Evolutionary conservation across 768 basidiomycete genomes (phyloP), one percentile per base, ranked within the genome.

Genomic region (Hemileccinum impolitum): DNA sequence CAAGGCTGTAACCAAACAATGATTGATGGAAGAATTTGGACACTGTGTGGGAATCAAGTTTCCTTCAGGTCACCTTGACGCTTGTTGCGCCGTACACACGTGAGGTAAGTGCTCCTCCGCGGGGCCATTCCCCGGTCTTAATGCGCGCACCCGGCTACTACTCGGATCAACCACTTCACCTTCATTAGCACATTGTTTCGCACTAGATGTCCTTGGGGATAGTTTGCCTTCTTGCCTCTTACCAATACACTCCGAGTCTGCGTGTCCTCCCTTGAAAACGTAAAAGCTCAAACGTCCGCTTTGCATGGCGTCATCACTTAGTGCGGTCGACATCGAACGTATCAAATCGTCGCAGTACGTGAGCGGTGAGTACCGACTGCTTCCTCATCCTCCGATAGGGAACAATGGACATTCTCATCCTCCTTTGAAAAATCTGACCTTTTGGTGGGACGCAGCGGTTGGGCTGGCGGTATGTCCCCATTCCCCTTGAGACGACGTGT

Each of bases 381-480:
- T 28, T 14, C 25, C 9, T 7, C 11, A 26, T 21, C 30, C 9
- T 7, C 45, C 15, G n/a, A 25, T 8, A 1, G 7, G 19, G 17
- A 17, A 18, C 17, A 25, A 39, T 21, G 25, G 6, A 9, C 10
- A 12, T 23, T 23, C 6, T 23, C 6, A 3, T 23, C 23, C n/a
- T n/a, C n/a, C n/a, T n/a, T n/a, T n/a, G n/a, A n/a, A 23, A 6
- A 6, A 13, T 43, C 53, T 58, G 45, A 58, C 37, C 31, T 26
- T 25, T 19, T 6, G 25, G 9, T 25, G 5, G 4, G 12, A 18
- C 23, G 14, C 41, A 65, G 64, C 56, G 41, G 58, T 35, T 14
- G 66, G 65, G 15, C 43, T 65, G 23, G 55, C 58, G 53, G 64
- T 65, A 50, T 14, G 48, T 47, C 46, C n/a, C 39, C 10, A 15